These are phyloP conservation scores for Leucosporidium yakuticum DNA, from an alignment of 768 basidiomycete species.

Conservation along the genomic window DNA sequence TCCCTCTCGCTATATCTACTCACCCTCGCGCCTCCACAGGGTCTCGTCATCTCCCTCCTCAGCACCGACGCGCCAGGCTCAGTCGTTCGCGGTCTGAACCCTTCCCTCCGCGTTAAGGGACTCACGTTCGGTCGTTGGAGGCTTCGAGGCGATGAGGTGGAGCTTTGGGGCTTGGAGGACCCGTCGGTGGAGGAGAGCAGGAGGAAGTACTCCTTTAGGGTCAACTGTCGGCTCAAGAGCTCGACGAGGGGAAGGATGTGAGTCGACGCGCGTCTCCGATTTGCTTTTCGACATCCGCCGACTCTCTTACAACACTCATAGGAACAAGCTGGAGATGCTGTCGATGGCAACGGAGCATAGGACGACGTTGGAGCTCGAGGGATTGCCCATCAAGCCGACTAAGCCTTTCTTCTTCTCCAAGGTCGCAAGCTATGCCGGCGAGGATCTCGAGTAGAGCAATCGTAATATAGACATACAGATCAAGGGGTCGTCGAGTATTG, in stretches of 20 bases:
- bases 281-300: not conserved
- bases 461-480: no score
- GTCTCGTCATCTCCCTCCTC: constrained; percentile 37
- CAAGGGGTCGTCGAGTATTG: no score
- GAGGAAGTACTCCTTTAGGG: constrained; percentile 35
- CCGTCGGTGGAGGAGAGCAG: constrained; percentile 6
- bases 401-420: constrained; percentile 37
- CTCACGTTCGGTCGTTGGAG: constrained; percentile 32
- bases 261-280: not conserved
- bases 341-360: constrained; percentile 30
- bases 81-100: constrained; percentile 34
- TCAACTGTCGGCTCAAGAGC: constrained; percentile 27
- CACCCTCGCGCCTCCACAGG: constrained; percentile 30
- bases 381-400: constrained; percentile 29
- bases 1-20: not conserved
- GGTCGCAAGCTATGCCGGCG: constrained; percentile 34
- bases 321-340: constrained; percentile 39
- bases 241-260: constrained; percentile 35
- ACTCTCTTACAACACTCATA: not conserved
- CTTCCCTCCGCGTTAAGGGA: constrained; percentile 25
- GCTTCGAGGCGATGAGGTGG: constrained; percentile 31
- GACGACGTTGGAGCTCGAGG: constrained; percentile 29
- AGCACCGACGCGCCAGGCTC: constrained; percentile 32
- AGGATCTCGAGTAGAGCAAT: constrained; percentile 6
- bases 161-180: constrained; percentile 30